Percentiles rank a stretch among this genome's conserved stretches.
Evolutionary conservation across 2,329 filamentous ascomycete genomes (phyloP).

Genomic region (Aspergillus pseudoterreus): DNA sequence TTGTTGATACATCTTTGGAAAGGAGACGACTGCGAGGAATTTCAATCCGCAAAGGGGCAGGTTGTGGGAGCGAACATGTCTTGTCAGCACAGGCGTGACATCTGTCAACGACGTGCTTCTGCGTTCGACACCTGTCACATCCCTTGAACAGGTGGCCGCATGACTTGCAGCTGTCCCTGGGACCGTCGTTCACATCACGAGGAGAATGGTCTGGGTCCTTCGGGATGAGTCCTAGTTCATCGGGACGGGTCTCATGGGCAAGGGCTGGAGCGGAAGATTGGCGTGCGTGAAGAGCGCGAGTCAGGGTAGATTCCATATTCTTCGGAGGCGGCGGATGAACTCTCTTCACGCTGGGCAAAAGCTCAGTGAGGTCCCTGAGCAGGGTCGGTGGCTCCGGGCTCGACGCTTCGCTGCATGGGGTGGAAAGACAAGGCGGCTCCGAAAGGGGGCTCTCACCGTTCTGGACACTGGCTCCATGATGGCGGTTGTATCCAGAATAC

Average conservation of each 20-base stretch:
- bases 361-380: too few species aligned
- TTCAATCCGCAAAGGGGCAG: not conserved
- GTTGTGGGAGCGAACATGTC: not conserved
- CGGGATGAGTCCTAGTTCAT: not conserved
- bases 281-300: not conserved
- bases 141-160: not conserved
- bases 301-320: too few species aligned
- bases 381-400: too few species aligned
- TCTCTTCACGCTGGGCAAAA: too few species aligned
- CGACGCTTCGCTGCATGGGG: too few species aligned
- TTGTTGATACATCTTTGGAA: too few species aligned
- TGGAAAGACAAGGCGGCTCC: too few species aligned
- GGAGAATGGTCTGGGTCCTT: not conserved
- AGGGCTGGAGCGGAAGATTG: not conserved
- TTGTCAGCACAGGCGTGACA: slow-evolving; percentile 1
- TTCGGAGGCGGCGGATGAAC: too few species aligned
- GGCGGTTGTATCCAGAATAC: not conserved
- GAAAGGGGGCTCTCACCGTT: not conserved
- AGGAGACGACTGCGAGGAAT: not conserved
- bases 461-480: not conserved
- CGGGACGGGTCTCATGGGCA: not conserved
- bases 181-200: not conserved
- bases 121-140: not conserved
- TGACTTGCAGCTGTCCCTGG: not conserved
- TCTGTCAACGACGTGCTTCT: not conserved